Conservation (phyloP, 2,329 filamentous ascomycete species). For the Botryotinia narcissicola region DNA sequence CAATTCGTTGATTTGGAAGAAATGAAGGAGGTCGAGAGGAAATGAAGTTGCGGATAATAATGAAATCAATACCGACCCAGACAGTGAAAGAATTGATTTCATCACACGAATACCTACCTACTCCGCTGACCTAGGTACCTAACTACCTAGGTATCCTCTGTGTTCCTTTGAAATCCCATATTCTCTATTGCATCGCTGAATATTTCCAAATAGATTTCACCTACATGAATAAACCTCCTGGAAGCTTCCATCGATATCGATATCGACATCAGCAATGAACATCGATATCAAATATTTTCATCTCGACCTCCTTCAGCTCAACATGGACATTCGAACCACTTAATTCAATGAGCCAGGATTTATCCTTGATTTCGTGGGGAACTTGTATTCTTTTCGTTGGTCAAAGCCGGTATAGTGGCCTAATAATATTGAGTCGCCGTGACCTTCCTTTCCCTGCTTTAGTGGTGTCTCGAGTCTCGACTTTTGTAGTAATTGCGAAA, state of each 20-base stretch:
- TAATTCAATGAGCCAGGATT: neutral
- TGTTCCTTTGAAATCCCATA: neutral
- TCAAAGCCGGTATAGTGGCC: neutral
- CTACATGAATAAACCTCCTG: neutral
- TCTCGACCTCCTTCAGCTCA: neutral
- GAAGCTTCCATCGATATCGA: neutral
- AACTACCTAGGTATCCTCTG: no score
- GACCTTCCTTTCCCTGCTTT: constrained; percentile 8
- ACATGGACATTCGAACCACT: constrained; percentile 1
- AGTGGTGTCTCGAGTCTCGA: neutral
- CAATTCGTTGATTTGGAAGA: neutral
- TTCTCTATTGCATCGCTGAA: neutral
- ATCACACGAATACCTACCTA: neutral
- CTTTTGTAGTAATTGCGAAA: neutral
- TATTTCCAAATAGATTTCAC: neutral
- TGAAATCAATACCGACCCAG: neutral
- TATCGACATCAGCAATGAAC: neutral
- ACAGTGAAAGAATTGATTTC: neutral
- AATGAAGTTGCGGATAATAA: neutral
- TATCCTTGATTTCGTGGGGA: constrained; percentile 8
- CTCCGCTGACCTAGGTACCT: no score
- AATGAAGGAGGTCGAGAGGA: neutral
- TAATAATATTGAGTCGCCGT: neutral
- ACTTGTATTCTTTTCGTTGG: neutral
- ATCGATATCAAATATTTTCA: neutral